phyloP scores from a whole-genome alignment of 2,329 filamentous ascomycete genomes.

The Cladosporium sp. region DNA sequence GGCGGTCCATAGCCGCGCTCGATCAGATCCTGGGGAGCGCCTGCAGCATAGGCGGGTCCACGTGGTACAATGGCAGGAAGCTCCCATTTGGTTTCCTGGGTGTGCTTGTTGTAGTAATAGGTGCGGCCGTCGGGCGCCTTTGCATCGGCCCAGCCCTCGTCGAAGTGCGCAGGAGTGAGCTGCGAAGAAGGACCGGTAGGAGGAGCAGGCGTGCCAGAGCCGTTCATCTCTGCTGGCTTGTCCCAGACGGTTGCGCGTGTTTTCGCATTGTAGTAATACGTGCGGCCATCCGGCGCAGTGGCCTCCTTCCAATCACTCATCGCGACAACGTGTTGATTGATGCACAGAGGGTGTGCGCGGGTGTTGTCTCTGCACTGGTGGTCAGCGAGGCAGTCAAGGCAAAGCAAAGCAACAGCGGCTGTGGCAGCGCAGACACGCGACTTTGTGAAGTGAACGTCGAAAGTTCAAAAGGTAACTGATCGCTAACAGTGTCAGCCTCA shows the following conservation, averaged over 20 bases:
- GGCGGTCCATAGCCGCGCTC: conserved; percentile 19
- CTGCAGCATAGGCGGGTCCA: conserved; percentile 54
- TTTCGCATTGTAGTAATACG: conserved; percentile 84
- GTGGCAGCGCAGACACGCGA: no score
- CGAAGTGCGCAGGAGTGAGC: conserved; percentile 62
- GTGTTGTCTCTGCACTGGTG: background rate
- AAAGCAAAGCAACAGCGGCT: no score
- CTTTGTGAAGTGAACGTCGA: no score
- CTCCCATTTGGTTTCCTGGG: conserved; percentile 89
- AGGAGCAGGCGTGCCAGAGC: conserved; percentile 46
- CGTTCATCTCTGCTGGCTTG: conserved; percentile 69
- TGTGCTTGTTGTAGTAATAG: conserved; percentile 92
- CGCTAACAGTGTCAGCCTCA: no score
- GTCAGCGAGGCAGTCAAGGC: background rate
- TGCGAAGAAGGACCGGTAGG: conserved; percentile 60
- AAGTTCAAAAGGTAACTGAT: no score
- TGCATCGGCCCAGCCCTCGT: conserved; percentile 74
- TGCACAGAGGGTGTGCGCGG: background rate
- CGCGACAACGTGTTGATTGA: background rate
- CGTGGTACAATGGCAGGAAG: conserved; percentile 55
- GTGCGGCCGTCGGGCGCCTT: conserved; percentile 79
- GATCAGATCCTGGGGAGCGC: conserved; percentile 31
- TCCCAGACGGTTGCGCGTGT: conserved; percentile 92
- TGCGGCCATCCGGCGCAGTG: conserved; percentile 53
- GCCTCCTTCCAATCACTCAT: conserved; percentile 24